These are phyloP conservation scores for Fusarium buharicum DNA, from an alignment of 2,329 filamentous ascomycete species.

Conservation along the genomic window DNA sequence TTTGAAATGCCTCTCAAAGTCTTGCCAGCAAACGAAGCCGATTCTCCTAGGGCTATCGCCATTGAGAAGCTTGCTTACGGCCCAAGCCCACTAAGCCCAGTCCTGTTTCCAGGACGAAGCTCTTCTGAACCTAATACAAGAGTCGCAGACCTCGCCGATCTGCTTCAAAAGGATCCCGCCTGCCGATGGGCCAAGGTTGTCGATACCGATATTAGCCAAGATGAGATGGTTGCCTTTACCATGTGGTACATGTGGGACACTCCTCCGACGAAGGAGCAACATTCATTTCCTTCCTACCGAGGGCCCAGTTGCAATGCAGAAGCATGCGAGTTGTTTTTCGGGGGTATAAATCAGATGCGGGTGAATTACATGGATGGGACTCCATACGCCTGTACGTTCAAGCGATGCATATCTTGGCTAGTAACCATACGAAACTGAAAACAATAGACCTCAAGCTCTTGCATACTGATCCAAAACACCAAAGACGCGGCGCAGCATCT, in stretches of 20 bases:
- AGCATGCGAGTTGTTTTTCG: conserved; percentile 49
- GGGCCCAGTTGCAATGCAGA: conserved; percentile 49
- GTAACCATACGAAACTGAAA: neutral
- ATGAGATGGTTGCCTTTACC: conserved; percentile 50
- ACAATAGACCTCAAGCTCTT: conserved; percentile 52
- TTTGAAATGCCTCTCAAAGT: conserved; percentile 53
- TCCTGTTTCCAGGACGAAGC: conserved; percentile 49
- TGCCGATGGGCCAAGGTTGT: conserved; percentile 52
- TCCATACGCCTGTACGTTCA: conserved; percentile 51
- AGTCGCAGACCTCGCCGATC: conserved; percentile 34
- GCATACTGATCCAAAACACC: conserved; percentile 53
- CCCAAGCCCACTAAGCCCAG: conserved; percentile 44
- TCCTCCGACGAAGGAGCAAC: conserved; percentile 29
- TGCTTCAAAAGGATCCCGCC: conserved; percentile 41
- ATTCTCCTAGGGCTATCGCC: conserved; percentile 50
- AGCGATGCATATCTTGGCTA: neutral
- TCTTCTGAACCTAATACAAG: conserved; percentile 36
- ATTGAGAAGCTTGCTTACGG: conserved; percentile 54
- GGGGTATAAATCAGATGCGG: conserved; percentile 47
- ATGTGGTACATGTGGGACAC: conserved; percentile 51
- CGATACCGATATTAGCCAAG: conserved; percentile 47
- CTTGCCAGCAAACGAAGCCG: conserved; percentile 49
- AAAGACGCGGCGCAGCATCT: conserved; percentile 50
- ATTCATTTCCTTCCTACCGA: conserved; percentile 41
- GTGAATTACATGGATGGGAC: conserved; percentile 47